Evolutionary conservation across 1,139 yeast species (phyloP).

Genomic region (Diutina catenulata): DNA sequence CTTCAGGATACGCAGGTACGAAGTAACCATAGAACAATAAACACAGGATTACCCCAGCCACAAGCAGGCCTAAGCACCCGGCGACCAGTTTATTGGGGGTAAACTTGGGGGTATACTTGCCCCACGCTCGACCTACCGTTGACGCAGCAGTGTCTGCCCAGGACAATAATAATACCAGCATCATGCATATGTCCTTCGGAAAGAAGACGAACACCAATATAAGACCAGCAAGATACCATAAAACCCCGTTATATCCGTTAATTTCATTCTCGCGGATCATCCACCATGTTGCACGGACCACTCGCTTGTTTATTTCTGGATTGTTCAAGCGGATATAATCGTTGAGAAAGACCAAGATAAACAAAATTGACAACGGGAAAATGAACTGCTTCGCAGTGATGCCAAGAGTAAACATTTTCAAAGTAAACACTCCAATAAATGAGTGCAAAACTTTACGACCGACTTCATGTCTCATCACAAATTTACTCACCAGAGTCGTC

Average conservation of each 20-base stretch:
- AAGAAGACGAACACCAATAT: slow-evolving; percentile 54
- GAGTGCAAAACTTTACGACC: slow-evolving; percentile 83
- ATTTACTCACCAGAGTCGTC: background rate
- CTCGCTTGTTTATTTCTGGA: slow-evolving; percentile 47
- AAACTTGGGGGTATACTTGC: slow-evolving; percentile 62
- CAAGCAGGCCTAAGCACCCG: slow-evolving; percentile 78
- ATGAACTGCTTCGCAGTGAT: slow-evolving; percentile 43
- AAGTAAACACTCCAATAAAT: slow-evolving; percentile 71
- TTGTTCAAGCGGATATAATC: slow-evolving; percentile 60
- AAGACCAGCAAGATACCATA: slow-evolving; percentile 76
- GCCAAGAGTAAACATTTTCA: slow-evolving; percentile 61
- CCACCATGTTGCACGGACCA: slow-evolving; percentile 61
- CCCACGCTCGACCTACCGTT: slow-evolving; percentile 61
- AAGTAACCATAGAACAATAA: slow-evolving; percentile 60
- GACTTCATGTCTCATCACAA: slow-evolving; percentile 56
- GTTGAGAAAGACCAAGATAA: slow-evolving; percentile 43
- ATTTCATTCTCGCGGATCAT: slow-evolving; percentile 77
- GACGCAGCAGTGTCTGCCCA: slow-evolving; percentile 99
- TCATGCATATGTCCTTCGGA: slow-evolving; percentile 71
- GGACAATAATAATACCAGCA: slow-evolving; percentile 69
- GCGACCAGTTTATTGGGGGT: slow-evolving; percentile 71
- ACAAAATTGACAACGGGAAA: slow-evolving; percentile 43
- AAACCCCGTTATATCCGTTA: slow-evolving; percentile 62
- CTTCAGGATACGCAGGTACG: slow-evolving; percentile 44
- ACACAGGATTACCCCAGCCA: slow-evolving; percentile 57